A percentile compares a stretch with the other conserved stretches of the same genome.
Conservation (phyloP, 805 yeast species). For the Kodamaea neixiangensis region DNA sequence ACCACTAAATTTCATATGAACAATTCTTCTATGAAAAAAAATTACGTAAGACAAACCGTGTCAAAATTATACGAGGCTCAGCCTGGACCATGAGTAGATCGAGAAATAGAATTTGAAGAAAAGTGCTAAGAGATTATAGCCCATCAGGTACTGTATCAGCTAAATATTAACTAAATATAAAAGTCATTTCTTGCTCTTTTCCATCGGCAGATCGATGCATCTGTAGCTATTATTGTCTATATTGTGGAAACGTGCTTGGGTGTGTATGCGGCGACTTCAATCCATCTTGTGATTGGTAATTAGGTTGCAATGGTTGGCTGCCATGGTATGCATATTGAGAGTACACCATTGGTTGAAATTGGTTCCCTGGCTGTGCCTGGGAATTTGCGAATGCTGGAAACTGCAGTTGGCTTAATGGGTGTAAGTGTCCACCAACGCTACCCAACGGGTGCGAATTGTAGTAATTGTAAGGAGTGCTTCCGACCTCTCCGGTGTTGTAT, state of each 20-base stretch:
- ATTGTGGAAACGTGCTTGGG: neutral
- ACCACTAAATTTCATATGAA: neutral
- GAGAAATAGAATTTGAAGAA: no score
- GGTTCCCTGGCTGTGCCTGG: neutral
- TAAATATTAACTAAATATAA: no score
- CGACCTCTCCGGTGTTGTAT: constrained; percentile 7
- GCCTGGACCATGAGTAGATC: no score
- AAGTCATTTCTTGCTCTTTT: no score
- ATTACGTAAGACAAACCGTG: constrained; percentile 2
- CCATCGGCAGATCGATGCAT: neutral
- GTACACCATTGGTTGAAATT: neutral
- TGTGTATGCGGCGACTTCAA: neutral
- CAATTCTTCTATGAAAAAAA: neutral
- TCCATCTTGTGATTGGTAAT: neutral
- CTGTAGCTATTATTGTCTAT: neutral
- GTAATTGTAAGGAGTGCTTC: constrained; percentile 10
- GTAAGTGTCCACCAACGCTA: neutral
- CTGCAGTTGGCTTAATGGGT: neutral
- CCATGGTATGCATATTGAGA: constrained; percentile 1
- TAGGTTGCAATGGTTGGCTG: neutral
- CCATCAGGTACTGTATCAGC: no score
- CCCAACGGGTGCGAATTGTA: neutral
- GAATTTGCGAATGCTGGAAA: neutral
- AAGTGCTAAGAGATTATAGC: no score
- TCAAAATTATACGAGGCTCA: neutral